phyloP scores from a whole-genome alignment of 2,329 filamentous ascomycete genomes.

The Microdochium trichocladiopsis region DNA sequence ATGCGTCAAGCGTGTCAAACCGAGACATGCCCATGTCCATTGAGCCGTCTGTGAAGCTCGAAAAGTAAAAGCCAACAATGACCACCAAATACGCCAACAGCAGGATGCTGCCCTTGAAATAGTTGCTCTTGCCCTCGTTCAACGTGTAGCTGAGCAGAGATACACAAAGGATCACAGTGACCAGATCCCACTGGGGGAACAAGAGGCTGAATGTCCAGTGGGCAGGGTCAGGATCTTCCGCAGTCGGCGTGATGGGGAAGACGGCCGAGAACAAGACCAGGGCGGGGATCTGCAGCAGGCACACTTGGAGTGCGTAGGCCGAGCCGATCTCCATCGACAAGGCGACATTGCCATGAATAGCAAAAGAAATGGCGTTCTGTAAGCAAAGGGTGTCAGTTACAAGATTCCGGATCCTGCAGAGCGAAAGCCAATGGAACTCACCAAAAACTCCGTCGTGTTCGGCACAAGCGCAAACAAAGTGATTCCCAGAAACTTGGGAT shows the following conservation, averaged over 20 bases:
- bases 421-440: conserved; percentile 34
- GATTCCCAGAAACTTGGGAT: conserved; percentile 96
- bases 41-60: conserved; percentile 41
- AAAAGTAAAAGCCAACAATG: conserved; percentile 85
- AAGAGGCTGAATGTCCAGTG: conserved; percentile 75
- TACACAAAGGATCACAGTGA: conserved; percentile 91
- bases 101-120: conserved; percentile 97
- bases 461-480: conserved; percentile 94
- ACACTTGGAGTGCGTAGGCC: conserved; percentile 93
- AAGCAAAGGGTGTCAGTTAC: conserved; percentile 2
- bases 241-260: conserved; percentile 41
- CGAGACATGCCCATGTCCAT: conserved; percentile 35
- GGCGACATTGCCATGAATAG: conserved; percentile 99
- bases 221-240: conserved; percentile 31
- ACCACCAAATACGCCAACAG: conserved; percentile 91
- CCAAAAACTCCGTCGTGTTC: conserved; percentile 95
- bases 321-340: conserved; percentile 99
- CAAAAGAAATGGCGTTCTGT: conserved; percentile 95
- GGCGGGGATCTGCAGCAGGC: conserved; percentile 86
- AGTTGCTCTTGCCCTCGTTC: conserved; percentile 98
- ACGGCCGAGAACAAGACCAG: conserved; percentile 86
- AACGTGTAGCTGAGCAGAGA: conserved; percentile 97
- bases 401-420: conserved; percentile 2
- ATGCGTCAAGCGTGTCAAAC: conserved; percentile 45
- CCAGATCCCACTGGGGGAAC: conserved; percentile 99